phyloP scores from a whole-genome alignment of 2,329 filamentous ascomycete genomes.

The Shiraia sp. region DNA sequence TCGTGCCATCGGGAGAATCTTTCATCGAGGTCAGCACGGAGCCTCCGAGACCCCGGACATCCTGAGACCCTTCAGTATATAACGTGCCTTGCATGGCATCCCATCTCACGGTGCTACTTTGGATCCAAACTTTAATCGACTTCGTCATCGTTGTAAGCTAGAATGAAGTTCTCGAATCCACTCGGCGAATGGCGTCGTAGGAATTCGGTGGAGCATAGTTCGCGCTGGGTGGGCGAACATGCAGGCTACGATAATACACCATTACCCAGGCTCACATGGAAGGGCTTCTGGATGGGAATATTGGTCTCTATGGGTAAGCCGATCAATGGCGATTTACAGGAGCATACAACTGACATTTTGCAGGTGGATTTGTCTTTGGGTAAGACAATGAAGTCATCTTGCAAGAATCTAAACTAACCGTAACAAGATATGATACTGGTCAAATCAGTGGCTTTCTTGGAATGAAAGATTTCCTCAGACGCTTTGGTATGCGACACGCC shows the following conservation, averaged over 20 bases:
- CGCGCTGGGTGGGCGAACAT: conserved; percentile 21
- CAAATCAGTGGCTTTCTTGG: conserved; percentile 37
- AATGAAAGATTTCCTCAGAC: conserved; percentile 33
- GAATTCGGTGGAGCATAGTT: conserved; percentile 16
- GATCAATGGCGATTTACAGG: too few species aligned
- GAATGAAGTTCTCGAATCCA: conserved; percentile 20
- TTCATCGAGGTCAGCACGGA: conserved; percentile 1
- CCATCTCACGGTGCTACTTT: background rate
- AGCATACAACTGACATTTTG: conserved; percentile 5
- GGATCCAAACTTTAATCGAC: background rate
- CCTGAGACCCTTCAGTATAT: conserved; percentile 2
- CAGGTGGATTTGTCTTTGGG: conserved; percentile 37
- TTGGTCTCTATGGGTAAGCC: conserved; percentile 35
- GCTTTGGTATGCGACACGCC: conserved; percentile 20
- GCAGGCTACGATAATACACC: conserved; percentile 27
- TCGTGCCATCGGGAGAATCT: conserved; percentile 10
- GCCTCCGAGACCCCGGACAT: background rate
- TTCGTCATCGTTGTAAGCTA: background rate
- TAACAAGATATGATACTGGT: conserved; percentile 26
- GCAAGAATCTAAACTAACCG: background rate
- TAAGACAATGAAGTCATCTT: background rate
- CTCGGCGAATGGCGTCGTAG: conserved; percentile 18
- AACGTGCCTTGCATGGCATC: background rate
- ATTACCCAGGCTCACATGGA: conserved; percentile 25
- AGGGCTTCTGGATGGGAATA: conserved; percentile 28